phyloP scores from a whole-genome alignment of 2,329 filamentous ascomycete genomes.

The Talaromyces atroroseus region DNA sequence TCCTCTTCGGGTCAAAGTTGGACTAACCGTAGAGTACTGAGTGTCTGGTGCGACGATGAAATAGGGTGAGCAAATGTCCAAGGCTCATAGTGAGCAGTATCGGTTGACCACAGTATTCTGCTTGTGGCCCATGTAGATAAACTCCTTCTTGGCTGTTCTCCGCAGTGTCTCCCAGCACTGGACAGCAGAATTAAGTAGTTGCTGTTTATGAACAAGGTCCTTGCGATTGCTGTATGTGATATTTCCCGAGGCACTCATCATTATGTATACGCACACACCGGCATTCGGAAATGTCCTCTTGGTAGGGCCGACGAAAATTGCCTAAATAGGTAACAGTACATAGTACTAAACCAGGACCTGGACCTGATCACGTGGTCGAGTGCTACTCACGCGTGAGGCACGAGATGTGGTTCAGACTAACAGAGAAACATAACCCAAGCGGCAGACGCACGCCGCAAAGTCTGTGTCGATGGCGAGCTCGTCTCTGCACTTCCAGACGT shows the following conservation, averaged over 20 bases:
- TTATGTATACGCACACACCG: neutral
- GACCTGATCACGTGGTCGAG: neutral
- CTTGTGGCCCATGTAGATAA: neutral
- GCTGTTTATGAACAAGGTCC: neutral
- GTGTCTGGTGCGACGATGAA: neutral
- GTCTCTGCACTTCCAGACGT: conserved; percentile 23
- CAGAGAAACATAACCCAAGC: neutral
- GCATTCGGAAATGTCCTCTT: neutral
- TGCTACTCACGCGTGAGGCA: neutral
- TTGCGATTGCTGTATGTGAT: neutral
- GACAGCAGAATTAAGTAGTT: neutral
- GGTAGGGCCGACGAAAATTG: neutral
- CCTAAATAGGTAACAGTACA: no score
- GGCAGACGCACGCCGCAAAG: neutral
- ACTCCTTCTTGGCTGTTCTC: neutral
- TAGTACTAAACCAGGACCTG: neutral
- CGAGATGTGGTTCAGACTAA: neutral
- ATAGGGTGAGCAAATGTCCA: neutral
- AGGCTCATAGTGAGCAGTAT: neutral
- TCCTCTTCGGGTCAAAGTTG: neutral
- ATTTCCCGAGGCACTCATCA: neutral
- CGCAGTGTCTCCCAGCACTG: neutral
- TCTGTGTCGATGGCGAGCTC: neutral
- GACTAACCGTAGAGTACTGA: neutral
- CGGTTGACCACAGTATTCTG: neutral